Conservation (phyloP, 2,329 filamentous ascomycete species). For the Fusarium haematococcum region DNA sequence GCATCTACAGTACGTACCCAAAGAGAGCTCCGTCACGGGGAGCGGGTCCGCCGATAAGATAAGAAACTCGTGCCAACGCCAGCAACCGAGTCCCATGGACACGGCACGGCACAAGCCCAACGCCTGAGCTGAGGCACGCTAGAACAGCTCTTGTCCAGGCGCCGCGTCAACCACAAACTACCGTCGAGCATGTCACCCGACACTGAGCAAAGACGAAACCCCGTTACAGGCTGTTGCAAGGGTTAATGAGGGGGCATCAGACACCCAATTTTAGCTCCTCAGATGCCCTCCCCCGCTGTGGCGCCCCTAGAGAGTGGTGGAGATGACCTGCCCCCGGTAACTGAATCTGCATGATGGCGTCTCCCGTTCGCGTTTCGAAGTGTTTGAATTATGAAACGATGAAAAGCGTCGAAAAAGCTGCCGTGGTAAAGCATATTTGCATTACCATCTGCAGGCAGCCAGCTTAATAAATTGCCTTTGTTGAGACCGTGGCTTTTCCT, state of each 20-base stretch:
- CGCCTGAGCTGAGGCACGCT: conserved; percentile 18
- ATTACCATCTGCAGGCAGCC: not conserved
- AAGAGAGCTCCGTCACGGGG: not conserved
- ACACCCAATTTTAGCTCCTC: conserved; percentile 33
- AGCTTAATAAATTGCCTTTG: not conserved
- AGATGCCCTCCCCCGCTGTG: conserved; percentile 41
- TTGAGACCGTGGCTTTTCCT: not conserved
- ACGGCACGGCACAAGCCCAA: not conserved
- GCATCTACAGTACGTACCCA: conserved; percentile 40
- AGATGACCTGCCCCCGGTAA: conserved; percentile 29
- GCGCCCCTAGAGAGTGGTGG: conserved; percentile 33
- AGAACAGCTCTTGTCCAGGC: conserved; percentile 29
- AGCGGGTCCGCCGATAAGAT: conserved; percentile 9
- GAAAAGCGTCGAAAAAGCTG: not conserved
- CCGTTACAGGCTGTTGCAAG: conserved; percentile 29
- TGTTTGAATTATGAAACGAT: not conserved
- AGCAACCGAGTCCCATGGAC: not conserved
- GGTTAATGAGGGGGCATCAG: conserved; percentile 16
- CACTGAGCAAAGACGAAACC: conserved; percentile 21
- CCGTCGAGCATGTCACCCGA: conserved; percentile 32
- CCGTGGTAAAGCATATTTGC: not conserved
- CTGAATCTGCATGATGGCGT: conserved; percentile 19
- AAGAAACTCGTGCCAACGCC: not conserved
- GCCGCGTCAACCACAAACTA: conserved; percentile 35
- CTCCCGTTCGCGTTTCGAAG: not conserved